Conservation (phyloP, 2,329 filamentous ascomycete genomes). For the Diaporthe eres region DNA sequence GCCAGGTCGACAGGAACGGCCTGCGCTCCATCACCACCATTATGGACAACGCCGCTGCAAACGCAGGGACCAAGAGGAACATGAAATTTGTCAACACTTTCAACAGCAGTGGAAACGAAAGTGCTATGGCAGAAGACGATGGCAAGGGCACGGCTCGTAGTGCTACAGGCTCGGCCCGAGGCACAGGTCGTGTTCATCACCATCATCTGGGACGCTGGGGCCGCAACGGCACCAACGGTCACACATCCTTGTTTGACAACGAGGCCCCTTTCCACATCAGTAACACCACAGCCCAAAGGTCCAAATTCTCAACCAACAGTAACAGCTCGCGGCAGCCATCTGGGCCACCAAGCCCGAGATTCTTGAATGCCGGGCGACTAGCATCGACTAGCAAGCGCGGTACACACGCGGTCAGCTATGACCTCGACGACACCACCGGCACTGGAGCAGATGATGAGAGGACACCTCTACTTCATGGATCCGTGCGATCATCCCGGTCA, state of each 20-base stretch:
- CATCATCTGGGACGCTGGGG: constrained; percentile 81
- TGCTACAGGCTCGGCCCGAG: constrained; percentile 73
- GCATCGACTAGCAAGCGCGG: constrained; percentile 62
- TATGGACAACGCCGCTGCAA: constrained; percentile 69
- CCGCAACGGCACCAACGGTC: constrained; percentile 75
- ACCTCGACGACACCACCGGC: constrained; percentile 80
- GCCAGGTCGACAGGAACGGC: constrained; percentile 74
- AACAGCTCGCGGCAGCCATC: constrained; percentile 72
- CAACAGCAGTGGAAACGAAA: constrained; percentile 70
- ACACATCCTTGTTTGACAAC: constrained; percentile 81
- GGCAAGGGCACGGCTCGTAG: constrained; percentile 75
- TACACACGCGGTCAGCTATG: constrained; percentile 77
- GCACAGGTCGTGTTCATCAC: constrained; percentile 82
- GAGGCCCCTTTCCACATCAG: constrained; percentile 77
- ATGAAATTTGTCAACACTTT: constrained; percentile 96
- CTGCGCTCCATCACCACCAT: constrained; percentile 77
- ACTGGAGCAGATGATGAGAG: constrained; percentile 89
- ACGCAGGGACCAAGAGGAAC: constrained; percentile 82
- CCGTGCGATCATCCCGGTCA: constrained; percentile 70
- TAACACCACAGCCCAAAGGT: constrained; percentile 64
- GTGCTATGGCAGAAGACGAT: constrained; percentile 74
- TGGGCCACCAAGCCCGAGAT: constrained; percentile 79
- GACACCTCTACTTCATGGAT: constrained; percentile 77
- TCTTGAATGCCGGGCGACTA: constrained; percentile 54
- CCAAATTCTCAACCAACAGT: constrained; percentile 70